Evolutionary conservation across 208 protist genomes (phyloP).

Genomic region (Balamuthia mandrillaris): DNA sequence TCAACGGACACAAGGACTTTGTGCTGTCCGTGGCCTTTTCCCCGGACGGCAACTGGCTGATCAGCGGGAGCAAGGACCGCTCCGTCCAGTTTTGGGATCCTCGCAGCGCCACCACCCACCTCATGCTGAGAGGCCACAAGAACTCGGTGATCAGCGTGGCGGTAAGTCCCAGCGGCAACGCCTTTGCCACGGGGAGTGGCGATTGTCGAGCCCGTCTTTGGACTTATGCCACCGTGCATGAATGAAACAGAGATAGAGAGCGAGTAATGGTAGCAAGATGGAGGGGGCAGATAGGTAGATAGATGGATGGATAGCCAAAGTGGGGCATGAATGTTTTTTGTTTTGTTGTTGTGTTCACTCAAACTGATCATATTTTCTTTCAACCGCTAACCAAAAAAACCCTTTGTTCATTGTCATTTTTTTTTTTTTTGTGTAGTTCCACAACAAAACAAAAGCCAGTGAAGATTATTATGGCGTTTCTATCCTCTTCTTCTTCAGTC

Average conservation of each 20-base stretch:
- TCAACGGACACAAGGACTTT: conserved; percentile 67
- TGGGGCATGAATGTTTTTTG: not conserved
- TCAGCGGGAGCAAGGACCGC: conserved; percentile 64
- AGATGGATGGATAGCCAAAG: not conserved
- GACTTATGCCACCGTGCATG: conserved; percentile 12
- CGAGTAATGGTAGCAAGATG: not conserved
- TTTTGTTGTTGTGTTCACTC: not conserved
- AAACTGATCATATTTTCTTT: no score
- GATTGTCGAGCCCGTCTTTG: conserved; percentile 44
- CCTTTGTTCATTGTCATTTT: no score
- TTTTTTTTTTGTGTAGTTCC: no score
- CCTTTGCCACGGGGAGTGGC: conserved; percentile 58
- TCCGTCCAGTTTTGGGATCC: conserved; percentile 74
- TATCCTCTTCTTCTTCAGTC: not conserved
- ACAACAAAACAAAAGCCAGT: no score
- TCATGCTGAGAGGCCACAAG: conserved; percentile 63
- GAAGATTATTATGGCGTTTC: no score
- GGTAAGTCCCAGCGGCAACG: conserved; percentile 26
- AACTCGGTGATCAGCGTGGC: conserved; percentile 67
- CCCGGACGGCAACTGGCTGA: conserved; percentile 61
- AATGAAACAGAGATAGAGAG: no score
- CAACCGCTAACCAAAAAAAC: no score
- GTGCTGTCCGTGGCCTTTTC: conserved; percentile 59
- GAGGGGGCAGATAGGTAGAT: no score
- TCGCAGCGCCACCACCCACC: conserved; percentile 30